phyloP scores from a whole-genome alignment of 352 stramenopile species.

The Pythium plurisporium region DNA sequence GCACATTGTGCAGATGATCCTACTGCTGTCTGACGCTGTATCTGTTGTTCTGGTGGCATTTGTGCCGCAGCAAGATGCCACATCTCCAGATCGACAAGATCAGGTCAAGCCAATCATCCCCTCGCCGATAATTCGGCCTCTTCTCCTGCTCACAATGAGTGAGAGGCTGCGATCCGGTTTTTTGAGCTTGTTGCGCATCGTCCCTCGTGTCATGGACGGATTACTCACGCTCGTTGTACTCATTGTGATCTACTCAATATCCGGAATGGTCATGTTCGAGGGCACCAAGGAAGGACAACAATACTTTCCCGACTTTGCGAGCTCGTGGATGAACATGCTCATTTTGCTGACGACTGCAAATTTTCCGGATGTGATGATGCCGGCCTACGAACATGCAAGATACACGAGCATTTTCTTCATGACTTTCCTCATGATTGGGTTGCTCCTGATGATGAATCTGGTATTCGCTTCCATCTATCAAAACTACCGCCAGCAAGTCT shows the following conservation, averaged over 20 bases:
- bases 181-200: slow-evolving; percentile 35
- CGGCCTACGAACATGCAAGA: slow-evolving; percentile 44
- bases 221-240: slow-evolving; percentile 42
- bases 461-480: slow-evolving; percentile 73
- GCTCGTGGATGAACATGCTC: slow-evolving; percentile 53
- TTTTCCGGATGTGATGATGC: slow-evolving; percentile 82
- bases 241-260: slow-evolving; percentile 51
- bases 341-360: slow-evolving; percentile 78
- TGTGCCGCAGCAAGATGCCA: slow-evolving; percentile 11
- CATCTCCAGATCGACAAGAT: neutral
- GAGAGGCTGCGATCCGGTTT: slow-evolving; percentile 42
- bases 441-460: slow-evolving; percentile 81
- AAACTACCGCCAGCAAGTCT: slow-evolving; percentile 49
- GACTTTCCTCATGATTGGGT: slow-evolving; percentile 56
- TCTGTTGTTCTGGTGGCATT: slow-evolving; percentile 37
- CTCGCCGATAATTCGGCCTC: slow-evolving; percentile 36
- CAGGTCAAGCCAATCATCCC: slow-evolving; percentile 30
- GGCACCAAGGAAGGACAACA: slow-evolving; percentile 38
- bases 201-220: slow-evolving; percentile 42
- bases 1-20: slow-evolving; percentile 43
- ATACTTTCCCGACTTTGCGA: slow-evolving; percentile 50
- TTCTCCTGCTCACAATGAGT: slow-evolving; percentile 52
- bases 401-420: slow-evolving; percentile 62
- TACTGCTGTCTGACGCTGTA: slow-evolving; percentile 37
- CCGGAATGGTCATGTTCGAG: slow-evolving; percentile 64